Evolutionary conservation across 2,329 filamentous ascomycete genomes (phyloP).

Genomic region (Ophiostoma ips): DNA sequence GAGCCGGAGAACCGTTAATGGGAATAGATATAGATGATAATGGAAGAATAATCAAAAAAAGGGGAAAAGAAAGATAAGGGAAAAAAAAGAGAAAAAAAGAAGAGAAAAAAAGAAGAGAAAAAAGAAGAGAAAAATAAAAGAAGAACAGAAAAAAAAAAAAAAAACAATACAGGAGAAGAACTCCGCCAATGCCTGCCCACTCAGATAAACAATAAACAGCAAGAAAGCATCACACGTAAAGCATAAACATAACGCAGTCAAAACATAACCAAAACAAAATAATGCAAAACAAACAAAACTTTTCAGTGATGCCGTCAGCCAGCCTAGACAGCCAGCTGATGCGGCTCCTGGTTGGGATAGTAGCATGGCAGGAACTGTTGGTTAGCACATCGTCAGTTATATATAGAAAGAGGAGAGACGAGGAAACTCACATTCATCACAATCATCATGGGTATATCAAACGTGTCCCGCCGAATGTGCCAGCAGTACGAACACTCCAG

Average conservation of each 20-base stretch:
- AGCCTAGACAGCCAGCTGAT: slow-evolving; percentile 40
- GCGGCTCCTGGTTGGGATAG: slow-evolving; percentile 41
- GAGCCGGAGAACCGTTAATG: too few species aligned
- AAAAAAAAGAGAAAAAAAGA: background rate
- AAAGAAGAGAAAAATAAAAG: background rate
- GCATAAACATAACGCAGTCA: background rate
- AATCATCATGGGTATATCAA: slow-evolving; percentile 97
- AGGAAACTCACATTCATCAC: slow-evolving; percentile 77
- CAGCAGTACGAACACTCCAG: slow-evolving; percentile 93
- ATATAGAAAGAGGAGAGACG: background rate
- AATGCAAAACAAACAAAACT: background rate
- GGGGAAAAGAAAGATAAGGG: background rate
- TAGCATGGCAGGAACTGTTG: slow-evolving; percentile 45
- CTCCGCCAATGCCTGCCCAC: slow-evolving; percentile 12
- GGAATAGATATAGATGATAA: too few species aligned
- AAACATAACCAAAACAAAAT: background rate
- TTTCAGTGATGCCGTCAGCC: background rate
- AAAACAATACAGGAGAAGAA: slow-evolving; percentile 6
- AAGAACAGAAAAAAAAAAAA: background rate
- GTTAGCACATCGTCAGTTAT: slow-evolving; percentile 2
- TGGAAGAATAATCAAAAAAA: background rate
- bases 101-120: background rate
- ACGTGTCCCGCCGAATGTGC: slow-evolving; percentile 92
- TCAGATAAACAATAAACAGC: background rate
- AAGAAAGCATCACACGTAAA: background rate